Base-by-base conservation (phyloP, 371 early-diverging fungal genomes). In the Mortierella sp. region DNA sequence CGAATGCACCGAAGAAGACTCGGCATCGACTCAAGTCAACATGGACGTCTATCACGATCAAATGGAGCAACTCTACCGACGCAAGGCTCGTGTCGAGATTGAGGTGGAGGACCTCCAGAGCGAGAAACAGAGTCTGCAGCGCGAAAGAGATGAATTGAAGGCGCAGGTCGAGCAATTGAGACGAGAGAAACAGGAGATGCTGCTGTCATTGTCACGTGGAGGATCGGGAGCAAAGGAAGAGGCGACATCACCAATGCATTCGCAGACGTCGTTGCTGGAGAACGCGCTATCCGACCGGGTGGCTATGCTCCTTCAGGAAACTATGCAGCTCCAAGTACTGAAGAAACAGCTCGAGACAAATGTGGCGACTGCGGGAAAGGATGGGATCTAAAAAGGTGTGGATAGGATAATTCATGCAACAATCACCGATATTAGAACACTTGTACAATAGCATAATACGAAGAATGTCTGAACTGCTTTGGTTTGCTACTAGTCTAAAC, bases 41-140 rank as follows among this genome's bases (percentile, higher is more conserved):
- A 4, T 72, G 25, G 58, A 63, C 3, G 14, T 56, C 41, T 48
- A 40, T 14, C 68, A 74, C 8, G 60, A 60, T 25, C 76, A 63
- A 24, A 51, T 74, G 46, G 68, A 67, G 46, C 57, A 60, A n/a
- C 57, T 74, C 21, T 67, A 67, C 41, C 53, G 25, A 22, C 63
- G 76, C 37, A 74, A 64, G 41, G 64, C 54, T 0, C 55, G 67
- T 7, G 57, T 48, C 2, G 68, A 74, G 50, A 56, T 63, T 7
- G 64, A 74, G 21, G 64, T 74, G 13, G 68, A 67, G 34, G 57
- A 57, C 24, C 24, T 74, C 27, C 41, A 56, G 21, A 14, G 28
- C 0, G 57, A 74, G n/a, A 67, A 68, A 29, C 52, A 46, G n/a
- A 8, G 17, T 39, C 47, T 72, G 1, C 6, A 8, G 28, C 34